A percentile compares a stretch with the other conserved stretches of the same genome.
Evolutionary conservation across 2,329 filamentous ascomycete species (phyloP).

Genomic region (Xylaria arbuscula): DNA sequence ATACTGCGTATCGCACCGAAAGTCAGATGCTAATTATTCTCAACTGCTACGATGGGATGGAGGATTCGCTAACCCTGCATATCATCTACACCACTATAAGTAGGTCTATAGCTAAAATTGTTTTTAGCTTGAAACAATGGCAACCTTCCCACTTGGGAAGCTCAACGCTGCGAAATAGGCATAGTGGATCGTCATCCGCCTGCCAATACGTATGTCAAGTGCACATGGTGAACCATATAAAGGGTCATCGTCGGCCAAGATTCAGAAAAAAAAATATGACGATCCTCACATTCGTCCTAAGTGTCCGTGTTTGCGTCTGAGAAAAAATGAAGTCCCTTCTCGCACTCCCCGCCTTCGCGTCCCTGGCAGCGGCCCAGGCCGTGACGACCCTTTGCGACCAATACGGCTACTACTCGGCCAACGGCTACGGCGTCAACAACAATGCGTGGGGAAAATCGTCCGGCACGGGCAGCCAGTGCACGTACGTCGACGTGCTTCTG

Average conservation of each 20-base stretch:
- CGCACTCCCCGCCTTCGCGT: slow-evolving; percentile 25
- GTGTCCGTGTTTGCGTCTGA: slow-evolving; percentile 3
- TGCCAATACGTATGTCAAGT: not conserved
- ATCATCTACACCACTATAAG: not conserved
- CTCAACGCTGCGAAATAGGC: slow-evolving; percentile 8
- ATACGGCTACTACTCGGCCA: slow-evolving; percentile 26
- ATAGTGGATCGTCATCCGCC: slow-evolving; percentile 5
- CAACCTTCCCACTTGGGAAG: slow-evolving; percentile 34
- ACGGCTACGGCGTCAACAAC: slow-evolving; percentile 39
- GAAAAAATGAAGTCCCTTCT: slow-evolving; percentile 32
- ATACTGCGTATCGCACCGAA: no score
- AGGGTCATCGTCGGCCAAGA: not conserved
- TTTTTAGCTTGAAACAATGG: slow-evolving; percentile 28
- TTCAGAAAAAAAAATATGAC: not conserved
- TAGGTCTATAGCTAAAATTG: not conserved
- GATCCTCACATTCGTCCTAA: not conserved
- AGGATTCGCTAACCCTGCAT: slow-evolving; percentile 14
- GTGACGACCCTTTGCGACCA: slow-evolving; percentile 32
- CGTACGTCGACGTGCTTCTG: slow-evolving; percentile 31
- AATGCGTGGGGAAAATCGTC: slow-evolving; percentile 32
- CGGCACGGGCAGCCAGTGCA: slow-evolving; percentile 37
- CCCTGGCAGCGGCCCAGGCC: slow-evolving; percentile 29
- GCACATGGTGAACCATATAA: slow-evolving; percentile 9
- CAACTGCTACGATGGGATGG: not conserved
- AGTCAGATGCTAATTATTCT: not conserved